A percentile compares a stretch with the other conserved stretches of the same genome.
Evolutionary conservation across 31 red algal genomes (phyloP).

Genomic region (Endocladia muricata): DNA sequence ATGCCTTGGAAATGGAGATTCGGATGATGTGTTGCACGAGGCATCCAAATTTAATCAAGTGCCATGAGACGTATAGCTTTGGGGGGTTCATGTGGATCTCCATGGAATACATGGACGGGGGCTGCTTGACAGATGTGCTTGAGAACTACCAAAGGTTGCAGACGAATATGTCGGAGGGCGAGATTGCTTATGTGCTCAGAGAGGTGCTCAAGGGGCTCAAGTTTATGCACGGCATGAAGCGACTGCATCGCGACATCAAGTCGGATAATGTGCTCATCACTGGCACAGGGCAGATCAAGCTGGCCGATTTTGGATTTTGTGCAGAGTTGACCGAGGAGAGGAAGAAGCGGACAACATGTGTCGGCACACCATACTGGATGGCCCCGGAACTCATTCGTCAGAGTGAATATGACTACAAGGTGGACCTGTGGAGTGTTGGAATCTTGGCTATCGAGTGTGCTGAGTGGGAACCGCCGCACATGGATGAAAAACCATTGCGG

Average conservation of each 20-base stretch:
- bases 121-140: conserved; percentile 70
- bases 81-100: conserved; percentile 68
- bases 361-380: conserved; percentile 95
- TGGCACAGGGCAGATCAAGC: conserved; percentile 78
- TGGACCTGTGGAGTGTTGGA: conserved; percentile 88
- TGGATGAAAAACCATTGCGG: conserved; percentile 67
- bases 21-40: conserved; percentile 54
- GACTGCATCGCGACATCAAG: conserved; percentile 92
- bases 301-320: conserved; percentile 95
- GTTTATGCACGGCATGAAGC: conserved; percentile 54
- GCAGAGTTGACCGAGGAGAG: conserved; percentile 70
- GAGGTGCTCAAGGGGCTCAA: conserved; percentile 80
- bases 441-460: conserved; percentile 76
- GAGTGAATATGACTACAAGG: conserved; percentile 79
- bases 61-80: conserved; percentile 55
- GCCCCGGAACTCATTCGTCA: conserved; percentile 90
- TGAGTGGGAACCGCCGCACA: conserved; percentile 73
- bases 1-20: conserved; percentile 63
- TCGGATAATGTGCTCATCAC: conserved; percentile 76
- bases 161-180: conserved; percentile 38
- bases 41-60: conserved; percentile 51
- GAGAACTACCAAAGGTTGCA: background rate
- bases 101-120: conserved; percentile 82
- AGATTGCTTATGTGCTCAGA: conserved; percentile 84
- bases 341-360: conserved; percentile 79